Evolutionary conservation across 805 yeast species (phyloP), one percentile per base, ranked within the genome.

Genomic region (Ogataea siamensis): DNA sequence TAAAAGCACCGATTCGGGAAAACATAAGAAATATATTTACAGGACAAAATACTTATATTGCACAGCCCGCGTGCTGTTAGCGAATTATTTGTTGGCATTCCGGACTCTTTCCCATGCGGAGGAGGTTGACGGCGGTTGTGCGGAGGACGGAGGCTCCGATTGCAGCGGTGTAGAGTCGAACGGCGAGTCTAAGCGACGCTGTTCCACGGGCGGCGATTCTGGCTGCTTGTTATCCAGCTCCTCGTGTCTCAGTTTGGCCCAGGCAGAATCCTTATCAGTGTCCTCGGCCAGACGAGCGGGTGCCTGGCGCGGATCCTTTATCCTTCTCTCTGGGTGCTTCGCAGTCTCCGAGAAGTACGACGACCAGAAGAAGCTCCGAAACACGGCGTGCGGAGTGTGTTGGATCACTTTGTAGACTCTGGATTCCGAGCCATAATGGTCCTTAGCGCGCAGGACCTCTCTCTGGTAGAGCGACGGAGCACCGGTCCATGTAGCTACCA

Each of bases 321-420:
- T 58, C 25, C 73, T 64, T 33, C 67, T 66, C 14, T 66, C 67
- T 0, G 81, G 78, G 47, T 80, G 73, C 12, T 66, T 65, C 25
- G 68, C 63, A 0, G 84, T 71, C 42, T 67, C 57, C 32, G 66
- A 62, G 54, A 73, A 81, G 55, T 82, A 82, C 16, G 68, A 50
- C 27, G 72, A 62, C 78, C 79, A 75, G 28, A 55, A 53, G 15
- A 42, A 53, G 14, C 59, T 36, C 25, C 57, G 51, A 5, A 43
- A 37, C 13, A 52, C 32, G 7, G 55, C 59, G 30, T 48, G 51
- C 54, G 63, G 63, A 3, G 58, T 49, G 4, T 42, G 46, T 8
- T 43, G 34, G 6, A 55, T 39, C 10, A 53, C 51, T 26, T 47
- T 39, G 28, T 42, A 49, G 12, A 54, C 41, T 5, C 40, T 42